phyloP scores from a whole-genome alignment of 2,329 filamentous ascomycete genomes.

The Cryphonectria japonica region DNA sequence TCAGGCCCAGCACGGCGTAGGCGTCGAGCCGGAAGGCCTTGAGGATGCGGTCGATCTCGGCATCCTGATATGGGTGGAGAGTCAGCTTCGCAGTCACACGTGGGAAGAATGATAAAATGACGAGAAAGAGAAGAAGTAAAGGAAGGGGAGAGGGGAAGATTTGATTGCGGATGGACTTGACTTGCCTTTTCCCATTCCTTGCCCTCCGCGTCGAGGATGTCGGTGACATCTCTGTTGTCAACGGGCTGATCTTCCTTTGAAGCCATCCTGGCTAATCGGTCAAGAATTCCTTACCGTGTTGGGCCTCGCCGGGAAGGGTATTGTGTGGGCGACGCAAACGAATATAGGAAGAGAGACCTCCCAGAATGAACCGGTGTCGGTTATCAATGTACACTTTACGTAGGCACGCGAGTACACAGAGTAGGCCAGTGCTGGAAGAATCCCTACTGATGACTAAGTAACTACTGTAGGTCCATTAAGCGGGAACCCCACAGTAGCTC shows the following conservation, averaged over 20 bases:
- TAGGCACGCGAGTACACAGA: background rate
- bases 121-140: background rate
- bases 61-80: conserved; percentile 64
- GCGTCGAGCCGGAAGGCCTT: conserved; percentile 79
- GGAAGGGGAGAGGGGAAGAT: background rate
- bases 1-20: conserved; percentile 93
- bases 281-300: conserved; percentile 28
- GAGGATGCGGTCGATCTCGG: conserved; percentile 92
- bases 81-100: background rate
- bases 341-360: background rate
- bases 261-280: conserved; percentile 31
- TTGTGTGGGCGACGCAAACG: conserved; percentile 20
- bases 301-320: conserved; percentile 9
- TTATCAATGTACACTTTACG: background rate
- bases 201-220: conserved; percentile 79
- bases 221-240: conserved; percentile 65
- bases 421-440: background rate
- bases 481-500: background rate
- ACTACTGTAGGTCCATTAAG: background rate
- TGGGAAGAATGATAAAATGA: background rate
- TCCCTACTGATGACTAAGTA: conserved; percentile 2
- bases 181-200: conserved; percentile 88
- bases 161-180: conserved; percentile 6
- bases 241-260: conserved; percentile 59
- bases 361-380: background rate